These are phyloP conservation scores for Camillea tinctor DNA, from an alignment of 2,329 filamentous ascomycete species.

Conservation along the genomic window DNA sequence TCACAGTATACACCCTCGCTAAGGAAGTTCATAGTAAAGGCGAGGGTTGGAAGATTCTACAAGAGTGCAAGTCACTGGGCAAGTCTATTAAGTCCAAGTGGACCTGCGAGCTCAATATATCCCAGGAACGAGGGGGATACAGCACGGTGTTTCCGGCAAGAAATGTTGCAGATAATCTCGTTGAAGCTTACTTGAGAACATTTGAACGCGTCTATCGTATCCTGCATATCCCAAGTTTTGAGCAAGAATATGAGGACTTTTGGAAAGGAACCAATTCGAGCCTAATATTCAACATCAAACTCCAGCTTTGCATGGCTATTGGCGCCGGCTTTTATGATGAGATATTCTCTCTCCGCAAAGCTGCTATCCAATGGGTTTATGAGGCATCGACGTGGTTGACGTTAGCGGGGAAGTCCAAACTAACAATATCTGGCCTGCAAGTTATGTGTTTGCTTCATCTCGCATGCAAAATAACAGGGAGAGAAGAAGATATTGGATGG, in stretches of 20 bases:
- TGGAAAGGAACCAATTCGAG: conserved; percentile 1
- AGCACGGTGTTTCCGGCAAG: conserved; percentile 2
- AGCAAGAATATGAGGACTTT: conserved; percentile 32
- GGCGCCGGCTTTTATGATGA: conserved; percentile 22
- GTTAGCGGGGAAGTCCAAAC: conserved; percentile 24
- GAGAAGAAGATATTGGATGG: conserved; percentile 28
- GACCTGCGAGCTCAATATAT: too few relatives aligned
- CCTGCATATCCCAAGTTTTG: conserved; percentile 41
- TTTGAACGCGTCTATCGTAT: conserved; percentile 43
- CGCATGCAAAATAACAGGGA: conserved; percentile 20
- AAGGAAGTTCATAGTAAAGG: too few relatives aligned
- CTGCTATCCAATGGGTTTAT: conserved; percentile 21
- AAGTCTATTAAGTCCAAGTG: too few relatives aligned
- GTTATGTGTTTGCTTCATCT: conserved; percentile 30
- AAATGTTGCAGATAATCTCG: conserved; percentile 30
- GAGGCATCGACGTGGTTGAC: conserved; percentile 22
- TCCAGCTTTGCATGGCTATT: conserved; percentile 23
- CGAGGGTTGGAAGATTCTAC: too few relatives aligned
- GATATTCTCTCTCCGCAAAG: conserved; percentile 12
- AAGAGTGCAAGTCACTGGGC: too few relatives aligned
- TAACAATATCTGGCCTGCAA: conserved; percentile 30
- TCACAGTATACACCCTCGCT: too few relatives aligned
- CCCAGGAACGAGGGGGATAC: too few relatives aligned
- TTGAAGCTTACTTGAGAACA: conserved; percentile 40
- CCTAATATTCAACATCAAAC: conserved; percentile 5